phyloP scores from a whole-genome alignment of 2,329 filamentous ascomycete genomes.

The Calonectria multiphialidica region DNA sequence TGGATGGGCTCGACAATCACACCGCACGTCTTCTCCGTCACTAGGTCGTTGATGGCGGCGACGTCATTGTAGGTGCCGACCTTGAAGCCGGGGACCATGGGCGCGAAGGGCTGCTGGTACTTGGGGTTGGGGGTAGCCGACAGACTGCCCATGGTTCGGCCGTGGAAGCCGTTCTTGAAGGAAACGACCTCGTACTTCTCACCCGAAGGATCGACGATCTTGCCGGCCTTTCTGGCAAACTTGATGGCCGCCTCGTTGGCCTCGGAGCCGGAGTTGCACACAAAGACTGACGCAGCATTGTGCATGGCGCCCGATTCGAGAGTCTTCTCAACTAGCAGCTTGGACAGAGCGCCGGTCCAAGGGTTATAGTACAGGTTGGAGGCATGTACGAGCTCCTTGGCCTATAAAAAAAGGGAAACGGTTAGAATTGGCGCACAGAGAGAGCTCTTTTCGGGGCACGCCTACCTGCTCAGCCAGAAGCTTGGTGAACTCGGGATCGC shows the following conservation, averaged over 20 bases:
- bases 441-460: neutral
- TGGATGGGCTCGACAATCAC: slow-evolving; percentile 98
- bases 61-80: slow-evolving; percentile 91
- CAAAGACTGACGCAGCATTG: slow-evolving; percentile 83
- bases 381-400: slow-evolving; percentile 85
- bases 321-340: slow-evolving; percentile 87
- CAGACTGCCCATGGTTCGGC: slow-evolving; percentile 93
- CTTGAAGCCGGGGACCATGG: slow-evolving; percentile 94
- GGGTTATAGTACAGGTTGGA: slow-evolving; percentile 98
- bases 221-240: slow-evolving; percentile 93
- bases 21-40: slow-evolving; percentile 89
- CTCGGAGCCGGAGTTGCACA: slow-evolving; percentile 97
- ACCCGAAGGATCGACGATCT: slow-evolving; percentile 77
- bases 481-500: slow-evolving; percentile 81
- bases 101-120: slow-evolving; percentile 94
- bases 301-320: slow-evolving; percentile 84
- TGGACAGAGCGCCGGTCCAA: slow-evolving; percentile 91
- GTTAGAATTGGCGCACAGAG: neutral
- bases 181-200: slow-evolving; percentile 88
- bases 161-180: slow-evolving; percentile 94
- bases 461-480: slow-evolving; percentile 82
- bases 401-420: slow-evolving; percentile 49
- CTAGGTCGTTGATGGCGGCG: slow-evolving; percentile 75
- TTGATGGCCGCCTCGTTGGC: slow-evolving; percentile 99
- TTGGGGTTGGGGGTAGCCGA: slow-evolving; percentile 99